Conservation (phyloP, 495 filamentous ascomycete species). For the Aspergillus mulundensis region DNA sequence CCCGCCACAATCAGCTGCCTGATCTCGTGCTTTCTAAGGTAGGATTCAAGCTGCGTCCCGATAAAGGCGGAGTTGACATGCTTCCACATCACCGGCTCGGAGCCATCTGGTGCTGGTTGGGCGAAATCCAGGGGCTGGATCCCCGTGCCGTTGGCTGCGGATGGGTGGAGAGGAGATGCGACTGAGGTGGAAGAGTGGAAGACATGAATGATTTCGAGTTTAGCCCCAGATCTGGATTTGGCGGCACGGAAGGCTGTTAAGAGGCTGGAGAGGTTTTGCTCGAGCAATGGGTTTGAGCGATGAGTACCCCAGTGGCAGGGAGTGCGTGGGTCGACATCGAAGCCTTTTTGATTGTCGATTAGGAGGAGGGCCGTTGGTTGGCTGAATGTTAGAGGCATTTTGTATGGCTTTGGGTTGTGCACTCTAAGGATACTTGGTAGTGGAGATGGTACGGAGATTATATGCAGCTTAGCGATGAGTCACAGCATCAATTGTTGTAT, state of each 20-base stretch:
- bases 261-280: constrained; percentile 40
- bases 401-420: neutral
- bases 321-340: constrained; percentile 24
- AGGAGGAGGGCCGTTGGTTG: constrained; percentile 49
- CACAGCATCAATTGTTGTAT: neutral
- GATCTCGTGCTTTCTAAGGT: constrained; percentile 31
- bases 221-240: neutral
- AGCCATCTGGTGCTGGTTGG: constrained; percentile 32
- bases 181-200: constrained; percentile 39
- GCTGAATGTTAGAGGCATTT: constrained; percentile 14
- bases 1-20: constrained; percentile 41
- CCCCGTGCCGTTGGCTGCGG: constrained; percentile 14
- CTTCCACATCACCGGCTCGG: constrained; percentile 44
- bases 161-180: constrained; percentile 30
- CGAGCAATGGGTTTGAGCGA: constrained; percentile 45
- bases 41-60: constrained; percentile 39
- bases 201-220: constrained; percentile 41
- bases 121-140: constrained; percentile 38
- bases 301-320: constrained; percentile 39
- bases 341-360: constrained; percentile 55
- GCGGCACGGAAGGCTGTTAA: constrained; percentile 39
- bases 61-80: constrained; percentile 47
- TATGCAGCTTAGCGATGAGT: neutral
- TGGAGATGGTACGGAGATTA: neutral
- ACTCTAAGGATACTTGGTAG: neutral